Percentiles rank a stretch among this genome's conserved stretches.
These are phyloP conservation scores for Dioscorea cayenensis DNA, from an alignment of 116 monocot genomes.

Conservation along the genomic window DNA sequence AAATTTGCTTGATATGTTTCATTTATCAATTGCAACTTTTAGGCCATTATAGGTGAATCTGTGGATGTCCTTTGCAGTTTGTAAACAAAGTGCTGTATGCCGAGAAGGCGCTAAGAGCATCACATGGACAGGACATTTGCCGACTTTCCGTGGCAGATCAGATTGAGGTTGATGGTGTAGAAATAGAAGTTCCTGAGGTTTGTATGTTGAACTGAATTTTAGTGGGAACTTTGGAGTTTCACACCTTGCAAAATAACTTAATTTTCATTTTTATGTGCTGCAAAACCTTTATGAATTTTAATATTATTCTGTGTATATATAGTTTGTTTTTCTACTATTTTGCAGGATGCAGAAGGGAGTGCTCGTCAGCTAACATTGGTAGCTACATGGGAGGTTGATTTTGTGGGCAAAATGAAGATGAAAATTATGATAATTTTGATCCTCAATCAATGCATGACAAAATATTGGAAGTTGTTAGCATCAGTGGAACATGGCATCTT, in stretches of 20 bases:
- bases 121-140: constrained; percentile 87
- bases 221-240: too few relatives aligned
- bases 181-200: constrained; percentile 93
- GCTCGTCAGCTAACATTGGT: constrained; percentile 85
- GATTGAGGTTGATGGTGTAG: constrained; percentile 80
- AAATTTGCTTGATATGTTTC: background rate
- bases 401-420: constrained; percentile 93
- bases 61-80: constrained; percentile 43
- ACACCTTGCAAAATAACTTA: background rate
- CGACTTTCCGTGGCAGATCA: constrained; percentile 85
- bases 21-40: background rate
- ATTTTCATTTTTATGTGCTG: background rate
- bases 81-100: constrained; percentile 95
- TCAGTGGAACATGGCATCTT: constrained; percentile 90
- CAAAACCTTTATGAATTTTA: background rate
- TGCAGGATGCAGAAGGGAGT: constrained; percentile 92
- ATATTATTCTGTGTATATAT: background rate
- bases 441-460: constrained; percentile 98
- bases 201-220: background rate
- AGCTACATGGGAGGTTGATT: constrained; percentile 99
- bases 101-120: constrained; percentile 88
- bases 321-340: too few relatives aligned
- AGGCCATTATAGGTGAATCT: background rate
- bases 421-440: constrained; percentile 71
- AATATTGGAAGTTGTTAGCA: constrained; percentile 88